Conservation (phyloP, 306 rosid species). For the Benincasa hispida region DNA sequence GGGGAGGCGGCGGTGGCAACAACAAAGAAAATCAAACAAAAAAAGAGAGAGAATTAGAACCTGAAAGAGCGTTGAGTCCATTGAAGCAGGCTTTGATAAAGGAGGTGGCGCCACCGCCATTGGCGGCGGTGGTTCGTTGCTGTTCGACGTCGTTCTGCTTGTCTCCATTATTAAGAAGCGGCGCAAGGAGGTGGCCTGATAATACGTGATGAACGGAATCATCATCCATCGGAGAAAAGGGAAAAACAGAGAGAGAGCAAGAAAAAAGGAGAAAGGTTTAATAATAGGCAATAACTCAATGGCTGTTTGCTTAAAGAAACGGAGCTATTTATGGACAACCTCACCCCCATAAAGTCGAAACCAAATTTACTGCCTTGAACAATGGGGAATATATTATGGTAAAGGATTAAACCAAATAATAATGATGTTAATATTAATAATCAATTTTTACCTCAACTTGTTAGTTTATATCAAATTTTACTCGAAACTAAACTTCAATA, state of each 20-base stretch:
- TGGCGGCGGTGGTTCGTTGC: neutral
- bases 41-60: neutral
- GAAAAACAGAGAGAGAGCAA: neutral
- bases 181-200: neutral
- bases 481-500: no score
- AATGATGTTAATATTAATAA: no score
- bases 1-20: neutral
- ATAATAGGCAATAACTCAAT: neutral
- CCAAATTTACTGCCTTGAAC: neutral
- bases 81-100: neutral
- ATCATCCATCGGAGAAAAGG: neutral
- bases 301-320: neutral
- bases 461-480: no score
- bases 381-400: no score
- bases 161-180: neutral
- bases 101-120: neutral
- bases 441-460: no score
- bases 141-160: neutral
- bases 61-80: constrained; percentile 1
- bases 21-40: neutral
- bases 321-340: neutral
- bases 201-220: neutral
- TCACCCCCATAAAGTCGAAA: neutral
- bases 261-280: neutral
- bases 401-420: no score